Percentiles rank a stretch among this genome's conserved stretches.
Evolutionary conservation across 805 yeast genomes (phyloP).

Genomic region (Wickerhamomyces mucosus): DNA sequence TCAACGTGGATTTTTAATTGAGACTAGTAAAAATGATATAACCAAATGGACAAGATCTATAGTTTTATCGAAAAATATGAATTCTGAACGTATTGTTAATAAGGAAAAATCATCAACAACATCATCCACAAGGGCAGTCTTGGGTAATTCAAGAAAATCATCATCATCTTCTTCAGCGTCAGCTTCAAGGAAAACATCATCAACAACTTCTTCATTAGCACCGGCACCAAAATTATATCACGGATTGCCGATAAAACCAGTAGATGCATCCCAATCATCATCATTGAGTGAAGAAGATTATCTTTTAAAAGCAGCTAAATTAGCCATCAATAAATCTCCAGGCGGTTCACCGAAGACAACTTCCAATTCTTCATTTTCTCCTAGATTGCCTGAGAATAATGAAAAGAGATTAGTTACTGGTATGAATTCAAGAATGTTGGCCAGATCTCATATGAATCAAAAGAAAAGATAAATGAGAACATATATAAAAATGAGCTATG

Average conservation of each 20-base stretch:
- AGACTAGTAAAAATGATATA: slow-evolving; percentile 41
- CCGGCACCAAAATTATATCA: slow-evolving; percentile 2
- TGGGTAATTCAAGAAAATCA: slow-evolving; percentile 27
- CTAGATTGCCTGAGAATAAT: background rate
- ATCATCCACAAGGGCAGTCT: slow-evolving; percentile 22
- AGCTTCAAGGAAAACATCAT: slow-evolving; percentile 1
- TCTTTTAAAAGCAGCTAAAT: background rate
- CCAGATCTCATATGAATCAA: slow-evolving; percentile 42
- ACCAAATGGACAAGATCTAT: slow-evolving; percentile 49
- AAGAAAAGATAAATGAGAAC: slow-evolving; percentile 10
- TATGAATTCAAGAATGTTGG: slow-evolving; percentile 51
- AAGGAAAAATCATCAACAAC: slow-evolving; percentile 17
- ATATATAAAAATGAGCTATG: slow-evolving; percentile 22
- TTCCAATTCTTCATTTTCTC: slow-evolving; percentile 8
- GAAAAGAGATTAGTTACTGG: slow-evolving; percentile 28
- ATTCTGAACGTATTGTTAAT: slow-evolving; percentile 38
- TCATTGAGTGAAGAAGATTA: slow-evolving; percentile 4
- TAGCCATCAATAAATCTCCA: slow-evolving; percentile 1
- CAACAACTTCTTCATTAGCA: background rate
- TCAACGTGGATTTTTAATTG: slow-evolving; percentile 46
- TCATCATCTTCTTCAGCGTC: slow-evolving; percentile 12
- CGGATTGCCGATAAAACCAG: slow-evolving; percentile 13
- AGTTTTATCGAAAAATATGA: slow-evolving; percentile 37
- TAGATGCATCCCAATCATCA: slow-evolving; percentile 1
- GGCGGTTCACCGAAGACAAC: slow-evolving; percentile 12